Evolutionary conservation across 2,329 filamentous ascomycete genomes (phyloP).

Genomic region (Mariannaea sp.): DNA sequence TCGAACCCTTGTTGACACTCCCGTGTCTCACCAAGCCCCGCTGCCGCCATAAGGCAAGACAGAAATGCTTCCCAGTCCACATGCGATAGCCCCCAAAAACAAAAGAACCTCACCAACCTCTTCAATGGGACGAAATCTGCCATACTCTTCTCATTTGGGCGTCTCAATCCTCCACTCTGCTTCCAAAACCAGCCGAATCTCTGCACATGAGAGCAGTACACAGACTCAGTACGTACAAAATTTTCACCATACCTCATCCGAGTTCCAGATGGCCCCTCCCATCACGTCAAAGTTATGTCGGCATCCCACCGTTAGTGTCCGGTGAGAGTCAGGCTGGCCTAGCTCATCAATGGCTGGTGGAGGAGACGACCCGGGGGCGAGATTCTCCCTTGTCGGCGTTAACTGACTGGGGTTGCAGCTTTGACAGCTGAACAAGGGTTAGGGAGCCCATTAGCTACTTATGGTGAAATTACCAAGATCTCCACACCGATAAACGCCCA

Average conservation of each 20-base stretch:
- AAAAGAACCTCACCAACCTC: background rate
- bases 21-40: conserved; percentile 36
- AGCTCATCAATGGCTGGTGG: conserved; percentile 13
- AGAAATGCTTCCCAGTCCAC: conserved; percentile 19
- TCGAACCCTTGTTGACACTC: conserved; percentile 39
- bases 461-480: conserved; percentile 27
- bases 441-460: conserved; percentile 24
- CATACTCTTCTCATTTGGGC: conserved; percentile 4
- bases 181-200: conserved; percentile 5
- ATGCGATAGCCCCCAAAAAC: conserved; percentile 10
- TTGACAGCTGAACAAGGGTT: conserved; percentile 30
- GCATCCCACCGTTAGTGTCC: conserved; percentile 29
- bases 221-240: conserved; percentile 18
- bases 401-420: conserved; percentile 24
- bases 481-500: conserved; percentile 26
- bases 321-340: conserved; percentile 25
- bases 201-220: conserved; percentile 6
- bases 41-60: conserved; percentile 35
- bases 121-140: background rate
- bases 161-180: background rate
- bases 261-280: conserved; percentile 18
- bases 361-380: no score
- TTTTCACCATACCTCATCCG: conserved; percentile 33
- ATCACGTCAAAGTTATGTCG: conserved; percentile 12
- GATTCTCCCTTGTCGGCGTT: conserved; percentile 17